A percentile compares a stretch with the other conserved stretches of the same genome.
Conservation (phyloP, 495 filamentous ascomycete species). For the Podospora australis region DNA sequence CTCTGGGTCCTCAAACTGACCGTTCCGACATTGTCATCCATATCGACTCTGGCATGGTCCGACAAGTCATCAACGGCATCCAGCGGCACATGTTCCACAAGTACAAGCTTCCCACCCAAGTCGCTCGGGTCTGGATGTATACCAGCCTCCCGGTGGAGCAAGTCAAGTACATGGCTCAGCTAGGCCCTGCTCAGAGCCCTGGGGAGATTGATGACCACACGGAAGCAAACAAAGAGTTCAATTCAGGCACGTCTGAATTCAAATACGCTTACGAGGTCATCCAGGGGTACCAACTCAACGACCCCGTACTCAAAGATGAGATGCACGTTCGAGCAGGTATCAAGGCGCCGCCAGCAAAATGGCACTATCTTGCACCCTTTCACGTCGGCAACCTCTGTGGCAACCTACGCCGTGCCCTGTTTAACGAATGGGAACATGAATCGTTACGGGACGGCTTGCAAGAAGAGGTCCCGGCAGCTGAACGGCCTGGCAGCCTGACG, state of each 20-base stretch:
- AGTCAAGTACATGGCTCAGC: constrained; percentile 44
- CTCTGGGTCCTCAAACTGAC: constrained; percentile 39
- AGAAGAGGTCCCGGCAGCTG: background rate
- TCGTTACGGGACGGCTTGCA: too few species aligned
- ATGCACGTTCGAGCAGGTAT: constrained; percentile 41
- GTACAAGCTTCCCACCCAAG: constrained; percentile 35
- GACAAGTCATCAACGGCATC: constrained; percentile 31
- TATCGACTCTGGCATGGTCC: constrained; percentile 32
- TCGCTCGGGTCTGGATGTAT: constrained; percentile 45
- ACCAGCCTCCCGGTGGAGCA: constrained; percentile 30
- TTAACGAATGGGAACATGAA: constrained; percentile 22
- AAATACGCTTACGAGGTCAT: constrained; percentile 42
- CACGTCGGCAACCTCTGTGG: constrained; percentile 40
- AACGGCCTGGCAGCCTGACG: constrained; percentile 17
- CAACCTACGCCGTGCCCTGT: constrained; percentile 38
- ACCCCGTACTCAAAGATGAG: constrained; percentile 36
- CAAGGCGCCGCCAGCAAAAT: constrained; percentile 31
- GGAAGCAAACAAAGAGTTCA: constrained; percentile 44
- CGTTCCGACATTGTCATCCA: constrained; percentile 44
- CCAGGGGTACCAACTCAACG: constrained; percentile 48
- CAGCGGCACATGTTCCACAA: constrained; percentile 42
- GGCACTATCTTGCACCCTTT: constrained; percentile 37
- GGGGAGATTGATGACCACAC: constrained; percentile 33
- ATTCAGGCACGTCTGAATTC: constrained; percentile 24
- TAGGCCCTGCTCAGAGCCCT: constrained; percentile 32